These are phyloP conservation scores for Fusarium sp. DNA, from an alignment of 2,329 filamentous ascomycete genomes.

Conservation along the genomic window DNA sequence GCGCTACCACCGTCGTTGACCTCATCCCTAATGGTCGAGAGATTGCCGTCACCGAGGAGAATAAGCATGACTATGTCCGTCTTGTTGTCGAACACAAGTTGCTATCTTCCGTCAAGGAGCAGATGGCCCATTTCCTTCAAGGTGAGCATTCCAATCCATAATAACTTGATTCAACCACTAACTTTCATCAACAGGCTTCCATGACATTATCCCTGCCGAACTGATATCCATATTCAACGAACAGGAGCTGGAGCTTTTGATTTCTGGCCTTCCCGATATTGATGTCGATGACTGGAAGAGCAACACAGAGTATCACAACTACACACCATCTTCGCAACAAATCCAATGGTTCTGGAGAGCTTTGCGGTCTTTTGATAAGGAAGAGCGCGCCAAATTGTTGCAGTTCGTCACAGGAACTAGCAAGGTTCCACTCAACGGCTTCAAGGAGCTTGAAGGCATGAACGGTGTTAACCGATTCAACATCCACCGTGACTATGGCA, in stretches of 20 bases:
- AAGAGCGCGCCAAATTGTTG: slow-evolving; percentile 94
- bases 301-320: slow-evolving; percentile 99
- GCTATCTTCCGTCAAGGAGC: slow-evolving; percentile 89
- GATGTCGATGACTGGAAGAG: slow-evolving; percentile 99
- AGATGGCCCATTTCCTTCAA: slow-evolving; percentile 91
- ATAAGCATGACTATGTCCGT: slow-evolving; percentile 98
- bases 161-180: neutral
- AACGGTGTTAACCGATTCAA: slow-evolving; percentile 98
- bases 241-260: slow-evolving; percentile 94
- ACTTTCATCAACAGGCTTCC: slow-evolving; percentile 72
- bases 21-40: slow-evolving; percentile 88
- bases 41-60: slow-evolving; percentile 94
- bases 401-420: slow-evolving; percentile 99
- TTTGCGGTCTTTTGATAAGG: slow-evolving; percentile 96
- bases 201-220: slow-evolving; percentile 95
- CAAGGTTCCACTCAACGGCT: slow-evolving; percentile 97
- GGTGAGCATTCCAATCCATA: slow-evolving; percentile 57
- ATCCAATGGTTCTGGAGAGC: slow-evolving; percentile 99
- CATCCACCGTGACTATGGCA: slow-evolving; percentile 97
- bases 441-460: slow-evolving; percentile 99
- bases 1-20: slow-evolving; percentile 86
- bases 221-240: slow-evolving; percentile 98
- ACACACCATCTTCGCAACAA: slow-evolving; percentile 90
- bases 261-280: slow-evolving; percentile 96
- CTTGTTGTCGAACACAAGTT: slow-evolving; percentile 94